Base-by-base conservation (phyloP, 2,329 filamentous ascomycete species). In the Pseudocercospora musae region DNA sequence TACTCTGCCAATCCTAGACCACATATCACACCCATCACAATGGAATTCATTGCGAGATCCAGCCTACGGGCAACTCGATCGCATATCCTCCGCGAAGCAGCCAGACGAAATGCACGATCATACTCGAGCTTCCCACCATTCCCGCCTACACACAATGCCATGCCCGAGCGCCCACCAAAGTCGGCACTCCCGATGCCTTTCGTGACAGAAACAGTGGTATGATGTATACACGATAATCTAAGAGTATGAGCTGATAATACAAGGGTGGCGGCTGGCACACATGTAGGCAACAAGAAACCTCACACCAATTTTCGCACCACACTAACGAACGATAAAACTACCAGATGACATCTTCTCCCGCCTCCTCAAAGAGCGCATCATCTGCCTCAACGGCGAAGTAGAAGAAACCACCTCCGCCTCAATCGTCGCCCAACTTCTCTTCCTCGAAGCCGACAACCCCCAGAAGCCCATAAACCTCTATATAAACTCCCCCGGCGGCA, bases 401-500 rank as follows among this genome's bases (percentile, higher is more conserved):
- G 90, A 98, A 79, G 91, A 96, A 74, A 89, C 86, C 46, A 87
- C 95, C 69, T 96, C 92, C 40, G 94, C 95, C n/a, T 91, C 90
- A 46, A 92, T 98, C 66, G 94, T 98, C 27, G 92, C 95, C 1
- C 96, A 99, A 76, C 87, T 99, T 21, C 89, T 99, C 66, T 99
- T 93, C 85, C 92, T 99, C 77, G 96, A 99, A 82, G 95, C 94
- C 72, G 95, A 99, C 74, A 92, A 91, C 73, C 93, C 94, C 3
- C 87, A 96, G 60, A 97, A 96, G 76, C 90, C 92, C 11, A 98
- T 99, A 68, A 95, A 91, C 57, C 90, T 99, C 76, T 99, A 99
- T 78, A 99, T 99, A 77, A 96, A 99, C 80, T 96, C 91, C 0
- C 94, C 94, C 0, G 95, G 95, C 55, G 95, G 95, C 60, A 94